These are phyloP conservation scores for Cordyceps militaris DNA, from an alignment of 2,329 filamentous ascomycete genomes.

Conservation along the genomic window DNA sequence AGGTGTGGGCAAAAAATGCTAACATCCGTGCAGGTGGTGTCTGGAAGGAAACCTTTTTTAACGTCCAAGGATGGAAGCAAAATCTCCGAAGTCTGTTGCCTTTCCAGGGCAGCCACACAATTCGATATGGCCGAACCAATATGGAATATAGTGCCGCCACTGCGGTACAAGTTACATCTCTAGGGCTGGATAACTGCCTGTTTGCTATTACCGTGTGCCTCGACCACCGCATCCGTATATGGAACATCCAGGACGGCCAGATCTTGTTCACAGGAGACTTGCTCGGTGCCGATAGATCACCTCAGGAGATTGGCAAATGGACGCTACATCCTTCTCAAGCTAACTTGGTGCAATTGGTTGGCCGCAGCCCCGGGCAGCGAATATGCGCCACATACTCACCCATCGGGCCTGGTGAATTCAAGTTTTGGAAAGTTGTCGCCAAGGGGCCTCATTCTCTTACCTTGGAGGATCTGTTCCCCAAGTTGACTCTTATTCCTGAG, in stretches of 20 bases:
- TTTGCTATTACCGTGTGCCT: slow-evolving; percentile 75
- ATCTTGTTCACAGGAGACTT: slow-evolving; percentile 73
- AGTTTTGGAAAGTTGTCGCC: slow-evolving; percentile 75
- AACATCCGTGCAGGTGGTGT: slow-evolving; percentile 19
- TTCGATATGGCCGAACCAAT: slow-evolving; percentile 56
- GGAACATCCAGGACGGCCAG: slow-evolving; percentile 78
- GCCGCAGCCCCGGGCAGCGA: slow-evolving; percentile 44
- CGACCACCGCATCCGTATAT: slow-evolving; percentile 82
- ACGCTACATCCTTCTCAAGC: slow-evolving; percentile 72
- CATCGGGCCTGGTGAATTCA: slow-evolving; percentile 81
- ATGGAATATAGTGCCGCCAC: slow-evolving; percentile 63
- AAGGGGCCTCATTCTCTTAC: slow-evolving; percentile 57
- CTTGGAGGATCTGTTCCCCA: slow-evolving; percentile 65
- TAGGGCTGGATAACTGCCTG: slow-evolving; percentile 42
- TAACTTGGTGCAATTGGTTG: slow-evolving; percentile 68
- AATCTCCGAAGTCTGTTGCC: slow-evolving; percentile 60
- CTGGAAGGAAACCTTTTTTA: slow-evolving; percentile 69
- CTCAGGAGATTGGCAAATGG: slow-evolving; percentile 65
- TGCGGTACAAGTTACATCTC: slow-evolving; percentile 48
- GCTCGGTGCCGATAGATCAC: slow-evolving; percentile 57
- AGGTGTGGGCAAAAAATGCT: neutral
- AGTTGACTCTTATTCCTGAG: slow-evolving; percentile 53
- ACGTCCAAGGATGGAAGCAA: slow-evolving; percentile 64
- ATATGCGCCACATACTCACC: slow-evolving; percentile 79
- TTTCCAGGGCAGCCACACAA: slow-evolving; percentile 56